phyloP scores from a whole-genome alignment of 345 rosid species.

The Linum usitatissimum region DNA sequence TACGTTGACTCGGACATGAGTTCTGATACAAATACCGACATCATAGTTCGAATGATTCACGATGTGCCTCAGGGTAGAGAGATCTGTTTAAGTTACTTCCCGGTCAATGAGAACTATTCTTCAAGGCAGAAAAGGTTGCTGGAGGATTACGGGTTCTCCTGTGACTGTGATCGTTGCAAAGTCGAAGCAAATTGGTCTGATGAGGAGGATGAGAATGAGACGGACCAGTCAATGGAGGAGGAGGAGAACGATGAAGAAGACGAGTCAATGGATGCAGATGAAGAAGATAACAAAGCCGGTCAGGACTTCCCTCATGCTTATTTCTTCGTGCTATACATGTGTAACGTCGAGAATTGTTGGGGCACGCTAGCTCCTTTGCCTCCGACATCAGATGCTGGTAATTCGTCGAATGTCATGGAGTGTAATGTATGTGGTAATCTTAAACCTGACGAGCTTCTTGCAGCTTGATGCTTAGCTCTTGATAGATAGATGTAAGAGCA shows the following conservation, averaged over 20 bases:
- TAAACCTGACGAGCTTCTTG: conserved; percentile 33
- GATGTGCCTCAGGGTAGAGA: conserved; percentile 77
- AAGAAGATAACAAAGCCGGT: conserved; percentile 15
- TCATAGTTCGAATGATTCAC: conserved; percentile 69
- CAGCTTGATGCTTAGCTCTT: conserved; percentile 5
- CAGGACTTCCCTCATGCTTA: conserved; percentile 68
- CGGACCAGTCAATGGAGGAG: conserved; percentile 11
- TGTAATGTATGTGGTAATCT: conserved; percentile 77
- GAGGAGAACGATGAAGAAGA: conserved; percentile 33
- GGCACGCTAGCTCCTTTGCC: conserved; percentile 81
- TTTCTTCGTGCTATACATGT: conserved; percentile 73
- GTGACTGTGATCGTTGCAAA: conserved; percentile 79
- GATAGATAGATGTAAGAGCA: background rate
- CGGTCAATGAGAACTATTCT: conserved; percentile 55
- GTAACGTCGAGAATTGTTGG: conserved; percentile 48
- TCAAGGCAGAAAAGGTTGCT: conserved; percentile 48
- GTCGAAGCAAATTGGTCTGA: conserved; percentile 89
- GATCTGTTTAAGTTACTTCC: conserved; percentile 85
- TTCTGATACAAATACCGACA: conserved; percentile 37
- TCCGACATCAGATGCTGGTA: conserved; percentile 16
- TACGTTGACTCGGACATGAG: conserved; percentile 39
- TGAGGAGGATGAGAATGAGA: conserved; percentile 41
- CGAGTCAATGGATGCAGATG: conserved; percentile 9
- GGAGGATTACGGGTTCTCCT: conserved; percentile 68
- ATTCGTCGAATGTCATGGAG: conserved; percentile 45